phyloP scores from a whole-genome alignment of 2,329 filamentous ascomycete genomes.

The Colletotrichum musicola region DNA sequence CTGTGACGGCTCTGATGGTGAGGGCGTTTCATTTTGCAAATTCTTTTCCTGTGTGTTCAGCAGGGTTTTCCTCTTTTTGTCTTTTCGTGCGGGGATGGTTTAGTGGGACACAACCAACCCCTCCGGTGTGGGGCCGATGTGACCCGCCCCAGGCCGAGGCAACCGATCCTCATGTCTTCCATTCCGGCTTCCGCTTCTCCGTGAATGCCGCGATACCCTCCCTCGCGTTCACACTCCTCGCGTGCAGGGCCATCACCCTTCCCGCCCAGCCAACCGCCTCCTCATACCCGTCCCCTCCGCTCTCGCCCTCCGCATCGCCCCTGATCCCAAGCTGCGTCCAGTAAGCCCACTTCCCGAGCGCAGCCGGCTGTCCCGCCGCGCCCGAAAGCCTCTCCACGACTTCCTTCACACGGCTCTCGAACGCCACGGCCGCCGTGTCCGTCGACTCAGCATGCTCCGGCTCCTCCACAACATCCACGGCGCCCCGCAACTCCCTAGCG shows the following conservation, averaged over 20 bases:
- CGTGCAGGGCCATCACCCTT: constrained; percentile 47
- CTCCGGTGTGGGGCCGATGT: background rate
- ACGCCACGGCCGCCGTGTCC: constrained; percentile 39
- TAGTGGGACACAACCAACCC: background rate
- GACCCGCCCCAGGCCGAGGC: no score
- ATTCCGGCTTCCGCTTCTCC: constrained; percentile 44
- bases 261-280: constrained; percentile 46
- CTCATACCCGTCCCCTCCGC: constrained; percentile 43
- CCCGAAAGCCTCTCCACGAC: constrained; percentile 42
- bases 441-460: constrained; percentile 40
- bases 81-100: background rate
- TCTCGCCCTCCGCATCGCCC: constrained; percentile 20
- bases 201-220: constrained; percentile 47
- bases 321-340: constrained; percentile 48
- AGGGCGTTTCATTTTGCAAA: background rate
- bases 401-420: constrained; percentile 44
- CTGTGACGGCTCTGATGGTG: fast-evolving
- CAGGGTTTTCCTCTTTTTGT: constrained; percentile 10
- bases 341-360: constrained; percentile 52
- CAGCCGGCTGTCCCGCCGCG: constrained; percentile 46
- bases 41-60: background rate
- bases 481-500: constrained; percentile 43
- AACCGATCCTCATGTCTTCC: constrained; percentile 38
- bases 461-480: constrained; percentile 43
- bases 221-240: constrained; percentile 45